Conservation (phyloP, 2,329 filamentous ascomycete genomes). For the Ceratocystis lukuohia region DNA sequence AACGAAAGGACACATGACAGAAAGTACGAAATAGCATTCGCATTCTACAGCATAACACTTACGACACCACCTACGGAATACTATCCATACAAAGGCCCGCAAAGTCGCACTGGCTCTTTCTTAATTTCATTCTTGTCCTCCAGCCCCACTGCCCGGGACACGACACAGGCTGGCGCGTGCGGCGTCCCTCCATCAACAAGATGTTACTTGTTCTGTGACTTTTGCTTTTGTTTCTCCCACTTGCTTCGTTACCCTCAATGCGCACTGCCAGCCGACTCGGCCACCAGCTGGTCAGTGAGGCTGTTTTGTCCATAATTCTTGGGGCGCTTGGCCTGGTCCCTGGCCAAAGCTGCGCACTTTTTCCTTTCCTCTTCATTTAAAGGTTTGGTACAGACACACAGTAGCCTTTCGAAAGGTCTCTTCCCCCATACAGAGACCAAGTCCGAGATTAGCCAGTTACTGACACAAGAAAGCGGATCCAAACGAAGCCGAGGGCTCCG, state of each 20-base stretch:
- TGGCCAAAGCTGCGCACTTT: constrained; percentile 6
- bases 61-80: not conserved
- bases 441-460: not conserved
- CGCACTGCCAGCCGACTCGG: constrained; percentile 6
- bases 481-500: not conserved
- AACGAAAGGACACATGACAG: not conserved
- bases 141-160: not conserved
- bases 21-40: not conserved
- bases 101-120: not conserved
- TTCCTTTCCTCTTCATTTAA: constrained; percentile 8
- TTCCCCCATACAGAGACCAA: not conserved
- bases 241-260: not conserved
- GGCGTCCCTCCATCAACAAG: not conserved
- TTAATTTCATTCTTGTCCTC: not conserved
- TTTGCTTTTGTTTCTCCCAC: not conserved
- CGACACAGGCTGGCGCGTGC: not conserved
- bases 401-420: not conserved
- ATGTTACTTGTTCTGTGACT: not conserved
- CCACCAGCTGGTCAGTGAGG: not conserved
- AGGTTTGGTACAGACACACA: not conserved
- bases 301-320: not conserved
- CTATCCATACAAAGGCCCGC: not conserved
- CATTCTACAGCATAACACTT: not conserved
- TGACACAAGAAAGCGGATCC: not conserved
- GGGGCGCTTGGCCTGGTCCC: not conserved